Evolutionary conservation across 495 filamentous ascomycete species (phyloP), one percentile per base, ranked within the genome.

Genomic region (Hypoxylon intermedium): DNA sequence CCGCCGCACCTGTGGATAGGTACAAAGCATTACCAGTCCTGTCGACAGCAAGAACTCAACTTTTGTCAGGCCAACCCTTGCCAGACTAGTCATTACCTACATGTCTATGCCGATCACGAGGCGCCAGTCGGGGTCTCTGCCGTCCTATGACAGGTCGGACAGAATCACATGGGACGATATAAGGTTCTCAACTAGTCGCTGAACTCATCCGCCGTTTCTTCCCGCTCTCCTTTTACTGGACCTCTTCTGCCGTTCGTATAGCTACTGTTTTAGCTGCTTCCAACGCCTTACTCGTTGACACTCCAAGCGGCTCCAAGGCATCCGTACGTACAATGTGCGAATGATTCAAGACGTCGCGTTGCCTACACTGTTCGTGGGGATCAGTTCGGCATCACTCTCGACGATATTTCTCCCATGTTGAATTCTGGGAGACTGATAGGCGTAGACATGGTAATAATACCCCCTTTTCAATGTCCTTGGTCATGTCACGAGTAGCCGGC

Each of bases 161-260:
- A n/a, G n/a, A n/a, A n/a, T n/a, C 41, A 45, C 36, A 36, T 46
- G 2, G 42, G 50, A 59, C 30, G 50, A 42, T 40, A 54, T 65
- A 59, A 24, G 57, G 30, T 59, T 65, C 55, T 44, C 40, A 28
- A 56, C 19, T 37, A 37, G 31, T 54, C 45, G 24, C 45, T 46
- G 24, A 57, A 47, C 50, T 55, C 34, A 15, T 45, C 28, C 0
- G 41, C 44, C 26, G 4, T 40, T 49, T 38, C 38, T 21, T 16
- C 34, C 40, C n/a, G 21, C 20, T 43, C 41, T 53, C 36, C 43
- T 53, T 63, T 53, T 31, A 36, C 43, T 63, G 33, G 60, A 46
- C 18, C 28, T 23, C n/a, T 44, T 44, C 37, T 40, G 49, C 31
- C 28, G 20, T 46, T 47, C 30, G 20, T 18, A 9, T 30, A 37